Base-by-base conservation (phyloP, 768 basidiomycete species). In the Mycena vitilis region DNA sequence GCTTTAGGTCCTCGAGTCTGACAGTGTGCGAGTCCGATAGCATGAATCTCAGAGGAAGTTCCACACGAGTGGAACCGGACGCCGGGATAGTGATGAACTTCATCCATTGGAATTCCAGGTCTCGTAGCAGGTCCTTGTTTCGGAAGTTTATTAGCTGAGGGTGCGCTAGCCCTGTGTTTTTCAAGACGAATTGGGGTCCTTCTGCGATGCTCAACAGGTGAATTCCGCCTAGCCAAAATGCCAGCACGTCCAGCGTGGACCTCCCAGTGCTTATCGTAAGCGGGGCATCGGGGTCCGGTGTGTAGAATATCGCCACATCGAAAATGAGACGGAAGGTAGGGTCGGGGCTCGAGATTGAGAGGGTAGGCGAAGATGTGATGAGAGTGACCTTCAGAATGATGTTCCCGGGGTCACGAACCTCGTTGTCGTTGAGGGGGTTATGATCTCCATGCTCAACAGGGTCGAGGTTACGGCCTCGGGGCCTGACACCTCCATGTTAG, bases 361-460 rank as follows among this genome's bases (percentile, higher is more conserved):
- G 44, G 1, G 42, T 45, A 11, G 57, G 57, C 18, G 57, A 13
- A 18, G 57, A 58, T 18, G 42, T 58, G 9, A 42, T 45, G 11
- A 38, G 44, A 2, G 25, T 45, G 44, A 58, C 42, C 38, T 58
- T 58, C 25, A 58, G 12, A 44, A 58, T 47, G n/a, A 58, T 30
- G 16, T 47, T 23, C 16, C 30, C 57, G 18, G 40, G 42, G 18
- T 45, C 38, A 2, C 23, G 42, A 11, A 58, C 8, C 40, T 58
- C 57, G n/a, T 30, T 20, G 30, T 58, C 23, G 57, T 58, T 42
- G 15, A 58, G 57, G 18, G 57, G 57, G 42, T 45, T 58, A 16
- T 18, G 7, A 7, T 58, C 57, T n/a, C 57, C 57, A 23, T 45
- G 42, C 57, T 58, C 57, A 10, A 40, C 40, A 10, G 40, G 11